Conservation (phyloP, 1,284 basidiomycete species). For the Ganoderma sinense region DNA sequence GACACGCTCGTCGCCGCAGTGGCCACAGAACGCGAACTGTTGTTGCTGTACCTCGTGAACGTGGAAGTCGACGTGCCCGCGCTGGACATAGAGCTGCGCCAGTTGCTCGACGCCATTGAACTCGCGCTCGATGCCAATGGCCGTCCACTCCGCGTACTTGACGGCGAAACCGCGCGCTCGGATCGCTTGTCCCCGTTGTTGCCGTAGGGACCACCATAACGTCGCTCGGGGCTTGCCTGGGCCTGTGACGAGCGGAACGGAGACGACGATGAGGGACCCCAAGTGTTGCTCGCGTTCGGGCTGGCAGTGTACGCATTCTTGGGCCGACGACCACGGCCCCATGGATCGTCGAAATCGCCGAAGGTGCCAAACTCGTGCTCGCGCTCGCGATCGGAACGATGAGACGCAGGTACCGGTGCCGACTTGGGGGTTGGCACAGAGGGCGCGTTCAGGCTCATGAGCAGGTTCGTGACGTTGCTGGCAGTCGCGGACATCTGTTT, state of each 20-base stretch:
- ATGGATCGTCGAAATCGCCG: slow-evolving; percentile 29
- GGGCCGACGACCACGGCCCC: slow-evolving; percentile 28
- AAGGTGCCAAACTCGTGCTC: slow-evolving; percentile 9
- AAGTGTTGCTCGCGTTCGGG: slow-evolving; percentile 40
- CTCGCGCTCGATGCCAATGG: slow-evolving; percentile 61
- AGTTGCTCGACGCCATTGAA: slow-evolving; percentile 70
- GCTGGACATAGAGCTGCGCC: slow-evolving; percentile 79
- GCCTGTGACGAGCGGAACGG: slow-evolving; percentile 25
- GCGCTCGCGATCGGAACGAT: slow-evolving; percentile 11
- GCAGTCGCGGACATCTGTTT: slow-evolving; percentile 63
- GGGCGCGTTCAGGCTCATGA: slow-evolving; percentile 70
- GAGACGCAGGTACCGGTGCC: slow-evolving; percentile 24
- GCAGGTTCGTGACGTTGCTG: slow-evolving; percentile 71
- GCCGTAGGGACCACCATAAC: slow-evolving; percentile 28
- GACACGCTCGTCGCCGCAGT: slow-evolving; percentile 82
- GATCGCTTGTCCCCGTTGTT: slow-evolving; percentile 29
- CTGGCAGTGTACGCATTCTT: slow-evolving; percentile 33
- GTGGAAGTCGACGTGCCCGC: slow-evolving; percentile 67
- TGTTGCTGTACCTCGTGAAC: slow-evolving; percentile 83
- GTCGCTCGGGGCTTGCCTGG: slow-evolving; percentile 28
- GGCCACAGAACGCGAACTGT: slow-evolving; percentile 72
- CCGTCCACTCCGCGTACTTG: slow-evolving; percentile 61
- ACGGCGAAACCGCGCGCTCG: slow-evolving; percentile 58
- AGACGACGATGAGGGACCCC: slow-evolving; percentile 36
- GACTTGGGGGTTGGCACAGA: slow-evolving; percentile 34